A percentile compares a stretch with the other conserved stretches of the same genome.
phyloP scores from a whole-genome alignment of 2,329 filamentous ascomycete species.

The Diplodia sapinea region DNA sequence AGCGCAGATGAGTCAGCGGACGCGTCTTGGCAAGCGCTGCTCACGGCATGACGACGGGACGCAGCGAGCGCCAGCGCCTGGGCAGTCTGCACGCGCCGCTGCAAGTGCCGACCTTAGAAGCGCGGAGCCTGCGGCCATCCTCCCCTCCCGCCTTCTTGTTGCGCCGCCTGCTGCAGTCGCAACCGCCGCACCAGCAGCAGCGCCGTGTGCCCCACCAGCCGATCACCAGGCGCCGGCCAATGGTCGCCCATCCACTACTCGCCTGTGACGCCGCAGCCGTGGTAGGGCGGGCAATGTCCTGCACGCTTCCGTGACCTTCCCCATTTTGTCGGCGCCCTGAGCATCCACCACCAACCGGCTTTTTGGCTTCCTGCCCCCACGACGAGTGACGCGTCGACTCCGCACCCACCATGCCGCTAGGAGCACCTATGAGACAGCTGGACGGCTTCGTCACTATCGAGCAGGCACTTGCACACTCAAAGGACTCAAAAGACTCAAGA shows the following conservation, averaged over 20 bases:
- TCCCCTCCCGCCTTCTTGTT: neutral
- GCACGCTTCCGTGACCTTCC: slow-evolving; percentile 12
- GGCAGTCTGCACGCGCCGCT: slow-evolving; percentile 12
- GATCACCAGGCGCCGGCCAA: slow-evolving; percentile 13
- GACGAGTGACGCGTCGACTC: neutral
- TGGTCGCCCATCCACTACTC: slow-evolving; percentile 15
- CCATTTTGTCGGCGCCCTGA: neutral
- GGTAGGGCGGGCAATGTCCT: slow-evolving; percentile 20
- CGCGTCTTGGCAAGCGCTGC: neutral
- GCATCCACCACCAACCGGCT: slow-evolving; percentile 1
- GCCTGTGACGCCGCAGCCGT: slow-evolving; percentile 26
- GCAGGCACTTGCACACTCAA: neutral
- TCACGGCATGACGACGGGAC: slow-evolving; percentile 4
- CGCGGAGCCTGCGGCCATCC: neutral
- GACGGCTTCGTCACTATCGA: slow-evolving; percentile 14
- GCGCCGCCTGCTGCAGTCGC: slow-evolving; percentile 12
- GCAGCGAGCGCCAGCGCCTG: neutral
- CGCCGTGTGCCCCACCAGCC: slow-evolving; percentile 11
- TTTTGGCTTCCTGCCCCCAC: neutral
- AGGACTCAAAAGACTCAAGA: neutral
- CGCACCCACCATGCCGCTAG: slow-evolving; percentile 14
- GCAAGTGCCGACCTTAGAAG: neutral
- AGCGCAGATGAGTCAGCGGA: slow-evolving; percentile 27
- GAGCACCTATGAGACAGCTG: neutral
- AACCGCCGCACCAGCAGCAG: neutral